Evolutionary conservation across 495 filamentous ascomycete genomes (phyloP), one percentile per base, ranked within the genome.

Genomic region (Podospora sp.): DNA sequence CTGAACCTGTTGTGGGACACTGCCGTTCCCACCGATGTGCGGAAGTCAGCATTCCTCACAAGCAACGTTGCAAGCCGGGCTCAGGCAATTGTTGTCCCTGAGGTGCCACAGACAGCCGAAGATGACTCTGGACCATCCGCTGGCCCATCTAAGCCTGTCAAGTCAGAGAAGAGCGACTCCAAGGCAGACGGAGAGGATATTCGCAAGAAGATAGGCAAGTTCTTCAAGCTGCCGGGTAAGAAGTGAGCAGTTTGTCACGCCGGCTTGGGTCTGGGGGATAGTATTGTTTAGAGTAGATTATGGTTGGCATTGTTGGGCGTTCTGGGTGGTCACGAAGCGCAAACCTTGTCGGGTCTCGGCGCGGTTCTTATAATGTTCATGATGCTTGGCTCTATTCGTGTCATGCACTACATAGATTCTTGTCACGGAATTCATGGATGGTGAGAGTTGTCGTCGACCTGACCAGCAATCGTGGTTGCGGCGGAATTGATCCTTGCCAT

Each of bases 1-100:
- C 82, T 98, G 33, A 93, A 91, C 62, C 87, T 97, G 50, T 73
- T 86, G 22, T 97, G 93, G 93, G 85, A 88, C 52, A 85, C 89
- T 8, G 74, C 68, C 9, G 88, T 82, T 16, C 77, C 79, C 20
- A 66, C 68, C 1, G 78, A 79, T 25, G 83, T 81, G 26, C 82
- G 82, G 64, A 81, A 79, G 63, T 79, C 75, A 62, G 77, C 83
- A n/a, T 79, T 91, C 40, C 75, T 96, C 27, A 94, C 91, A 73
- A 79, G 81, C 33, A 87, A 90, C 68, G 88, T 88, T 60, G 86
- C 85, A 6, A 81, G 85, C 56, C 81, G 84, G 66, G 95, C 94
- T 1, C 85, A 87, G 76, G 81, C 89, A 65, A 77, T 97, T 9
- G 77, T 80, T 11, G 76, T 86, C 1, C 81, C 77, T 8, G 74